Conservation (phyloP, 352 stramenopile species). For the Globisporangium radiosum region DNA sequence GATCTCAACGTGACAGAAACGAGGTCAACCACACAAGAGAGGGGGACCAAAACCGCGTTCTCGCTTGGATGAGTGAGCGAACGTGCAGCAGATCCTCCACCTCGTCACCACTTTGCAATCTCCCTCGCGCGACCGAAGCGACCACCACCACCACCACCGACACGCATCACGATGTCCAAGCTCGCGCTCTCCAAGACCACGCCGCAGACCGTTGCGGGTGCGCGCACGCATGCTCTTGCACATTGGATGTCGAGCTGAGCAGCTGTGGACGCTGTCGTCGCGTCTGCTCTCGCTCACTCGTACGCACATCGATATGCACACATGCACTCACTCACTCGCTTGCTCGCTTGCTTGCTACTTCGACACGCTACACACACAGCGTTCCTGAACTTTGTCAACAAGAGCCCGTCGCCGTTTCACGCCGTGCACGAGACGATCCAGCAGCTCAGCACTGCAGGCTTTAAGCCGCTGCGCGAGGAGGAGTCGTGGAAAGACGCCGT, state of each 20-base stretch:
- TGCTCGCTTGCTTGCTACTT: not conserved
- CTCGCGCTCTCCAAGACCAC: slow-evolving; percentile 47
- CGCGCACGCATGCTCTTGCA: not conserved
- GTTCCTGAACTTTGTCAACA: slow-evolving; percentile 93
- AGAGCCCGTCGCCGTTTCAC: slow-evolving; percentile 92
- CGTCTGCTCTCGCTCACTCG: not conserved
- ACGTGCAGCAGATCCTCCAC: too few relatives aligned
- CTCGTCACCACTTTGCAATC: not conserved
- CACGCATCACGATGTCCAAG: slow-evolving; percentile 22
- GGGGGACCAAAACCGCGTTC: too few relatives aligned
- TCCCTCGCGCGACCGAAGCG: not conserved
- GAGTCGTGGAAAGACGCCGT: slow-evolving; percentile 60
- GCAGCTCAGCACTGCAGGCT: slow-evolving; percentile 84
- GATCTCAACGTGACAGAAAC: too few relatives aligned
- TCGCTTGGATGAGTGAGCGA: too few relatives aligned
- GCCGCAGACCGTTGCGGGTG: slow-evolving; percentile 43
- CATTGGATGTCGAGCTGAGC: too few relatives aligned
- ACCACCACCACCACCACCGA: not conserved
- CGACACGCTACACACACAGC: slow-evolving; percentile 12
- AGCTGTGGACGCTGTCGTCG: not conserved
- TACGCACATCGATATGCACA: not conserved
- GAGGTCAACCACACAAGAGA: too few relatives aligned
- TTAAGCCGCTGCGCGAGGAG: slow-evolving; percentile 87
- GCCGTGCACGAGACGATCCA: slow-evolving; percentile 85
- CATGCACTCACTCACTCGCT: not conserved